Conservation (phyloP, 75 land plant genomes). For the Ceratopteris richardii region DNA sequence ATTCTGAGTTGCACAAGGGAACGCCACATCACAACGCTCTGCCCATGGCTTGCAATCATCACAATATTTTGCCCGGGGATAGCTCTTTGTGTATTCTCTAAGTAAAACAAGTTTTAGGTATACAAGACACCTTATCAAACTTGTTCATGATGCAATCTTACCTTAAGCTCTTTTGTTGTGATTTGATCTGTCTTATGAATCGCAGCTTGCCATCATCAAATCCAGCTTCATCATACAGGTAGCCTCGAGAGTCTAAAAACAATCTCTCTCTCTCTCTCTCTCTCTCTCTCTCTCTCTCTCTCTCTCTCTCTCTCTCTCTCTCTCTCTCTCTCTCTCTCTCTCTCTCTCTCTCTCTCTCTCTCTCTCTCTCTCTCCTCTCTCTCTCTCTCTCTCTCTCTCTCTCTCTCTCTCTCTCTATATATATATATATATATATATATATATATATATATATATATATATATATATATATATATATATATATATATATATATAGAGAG, state of each 20-base stretch:
- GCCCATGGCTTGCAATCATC: conserved; percentile 98
- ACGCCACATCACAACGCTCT: conserved; percentile 93
- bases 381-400: too few species aligned
- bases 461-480: too few species aligned
- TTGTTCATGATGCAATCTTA: too few species aligned
- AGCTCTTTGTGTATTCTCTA: conserved; percentile 89
- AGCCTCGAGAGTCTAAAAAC: conserved; percentile 79
- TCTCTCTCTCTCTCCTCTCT: too few species aligned
- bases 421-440: too few species aligned
- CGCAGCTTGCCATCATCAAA: conserved; percentile 73
- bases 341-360: too few species aligned
- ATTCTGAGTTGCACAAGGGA: conserved; percentile 98
- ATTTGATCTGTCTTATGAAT: conserved; percentile 71
- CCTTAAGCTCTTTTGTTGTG: conserved; percentile 86
- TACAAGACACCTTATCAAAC: too few species aligned
- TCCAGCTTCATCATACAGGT: conserved; percentile 93
- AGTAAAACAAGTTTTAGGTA: not conserved
- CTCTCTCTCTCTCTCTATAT: too few species aligned
- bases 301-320: conserved; percentile 2
- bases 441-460: too few species aligned
- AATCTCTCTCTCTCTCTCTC: not conserved
- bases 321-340: too few species aligned
- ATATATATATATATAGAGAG: too few species aligned
- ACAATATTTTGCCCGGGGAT: conserved; percentile 78
- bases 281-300: too few species aligned